A percentile compares a stretch with the other conserved stretches of the same genome.
Conservation (phyloP, 2,329 filamentous ascomycete genomes). For the Colletotrichum sp. region DNA sequence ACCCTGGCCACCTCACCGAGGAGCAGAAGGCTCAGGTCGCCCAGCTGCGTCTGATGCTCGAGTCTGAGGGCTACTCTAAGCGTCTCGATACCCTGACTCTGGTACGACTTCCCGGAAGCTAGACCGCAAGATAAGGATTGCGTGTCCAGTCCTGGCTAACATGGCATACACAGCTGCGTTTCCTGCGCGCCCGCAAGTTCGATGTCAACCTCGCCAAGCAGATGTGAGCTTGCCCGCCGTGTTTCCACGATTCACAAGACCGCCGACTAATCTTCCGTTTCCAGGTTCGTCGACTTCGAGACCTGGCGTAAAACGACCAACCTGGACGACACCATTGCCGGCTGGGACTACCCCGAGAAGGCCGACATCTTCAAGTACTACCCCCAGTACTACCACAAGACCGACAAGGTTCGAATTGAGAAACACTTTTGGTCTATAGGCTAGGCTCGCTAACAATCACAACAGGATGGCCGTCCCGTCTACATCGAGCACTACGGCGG, state of each 20-base stretch:
- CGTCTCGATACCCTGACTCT: conserved; percentile 91
- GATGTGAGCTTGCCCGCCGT: conserved; percentile 65
- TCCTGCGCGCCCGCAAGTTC: conserved; percentile 94
- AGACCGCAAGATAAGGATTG: not conserved
- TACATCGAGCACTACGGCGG: conserved; percentile 97
- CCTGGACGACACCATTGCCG: conserved; percentile 80
- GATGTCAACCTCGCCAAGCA: conserved; percentile 82
- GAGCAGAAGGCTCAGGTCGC: conserved; percentile 89
- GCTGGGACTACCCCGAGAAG: conserved; percentile 89
- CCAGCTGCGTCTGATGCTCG: conserved; percentile 84
- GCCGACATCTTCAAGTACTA: conserved; percentile 86
- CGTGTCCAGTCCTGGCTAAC: conserved; percentile 6
- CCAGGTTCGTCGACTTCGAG: conserved; percentile 89
- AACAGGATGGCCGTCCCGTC: conserved; percentile 89
- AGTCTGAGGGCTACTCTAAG: conserved; percentile 81
- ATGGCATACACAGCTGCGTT: conserved; percentile 68
- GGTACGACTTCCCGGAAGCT: conserved; percentile 53
- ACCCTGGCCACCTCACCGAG: conserved; percentile 85
- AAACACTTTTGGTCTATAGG: not conserved
- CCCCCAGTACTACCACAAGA: conserved; percentile 99
- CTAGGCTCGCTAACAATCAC: not conserved
- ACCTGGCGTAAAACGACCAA: conserved; percentile 89
- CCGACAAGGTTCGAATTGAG: conserved; percentile 66
- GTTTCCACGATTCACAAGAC: not conserved
- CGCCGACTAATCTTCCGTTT: not conserved